Percentiles rank a stretch among this genome's conserved stretches.
These are phyloP conservation scores for Kodamaea laetipori DNA, from an alignment of 805 yeast species.

Conservation along the genomic window DNA sequence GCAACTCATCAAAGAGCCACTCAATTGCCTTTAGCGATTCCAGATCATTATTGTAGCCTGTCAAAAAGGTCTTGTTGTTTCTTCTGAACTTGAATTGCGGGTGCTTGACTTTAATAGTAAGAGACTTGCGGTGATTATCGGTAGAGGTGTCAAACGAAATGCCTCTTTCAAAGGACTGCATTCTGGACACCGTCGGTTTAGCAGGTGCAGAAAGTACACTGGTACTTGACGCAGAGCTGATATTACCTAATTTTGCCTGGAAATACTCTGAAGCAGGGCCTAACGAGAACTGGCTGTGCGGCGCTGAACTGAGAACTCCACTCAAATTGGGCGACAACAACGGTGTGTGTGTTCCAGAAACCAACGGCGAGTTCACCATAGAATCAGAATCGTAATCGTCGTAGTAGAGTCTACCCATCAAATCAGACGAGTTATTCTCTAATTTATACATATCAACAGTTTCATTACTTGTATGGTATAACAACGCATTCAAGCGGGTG, in stretches of 20 bases:
- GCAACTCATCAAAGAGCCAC: slow-evolving; percentile 48
- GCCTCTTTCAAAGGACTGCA: slow-evolving; percentile 36
- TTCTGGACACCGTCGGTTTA: slow-evolving; percentile 3
- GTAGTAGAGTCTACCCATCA: slow-evolving; percentile 44
- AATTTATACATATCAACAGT: slow-evolving; percentile 38
- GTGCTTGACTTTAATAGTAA: slow-evolving; percentile 44
- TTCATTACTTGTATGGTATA: slow-evolving; percentile 42
- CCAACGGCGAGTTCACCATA: slow-evolving; percentile 19
- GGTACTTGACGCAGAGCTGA: slow-evolving; percentile 15
- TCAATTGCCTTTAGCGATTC: slow-evolving; percentile 44
- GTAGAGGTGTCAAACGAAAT: slow-evolving; percentile 43
- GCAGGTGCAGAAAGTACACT: slow-evolving; percentile 14
- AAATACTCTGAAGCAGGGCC: slow-evolving; percentile 16
- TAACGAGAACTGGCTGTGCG: not conserved
- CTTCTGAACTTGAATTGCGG: slow-evolving; percentile 46
- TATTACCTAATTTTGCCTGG: slow-evolving; percentile 11
- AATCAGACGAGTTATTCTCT: slow-evolving; percentile 42
- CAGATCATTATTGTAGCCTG: slow-evolving; percentile 40
- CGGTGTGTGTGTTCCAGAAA: slow-evolving; percentile 21
- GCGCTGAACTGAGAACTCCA: not conserved
- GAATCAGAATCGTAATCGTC: slow-evolving; percentile 44
- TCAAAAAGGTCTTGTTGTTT: slow-evolving; percentile 44
- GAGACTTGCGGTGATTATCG: slow-evolving; percentile 34
- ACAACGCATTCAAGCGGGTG: slow-evolving; percentile 40
- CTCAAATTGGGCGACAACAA: slow-evolving; percentile 19